Evolutionary conservation across 805 yeast genomes (phyloP), one percentile per base, ranked within the genome.

Genomic region (Schwanniomyces yamadae): DNA sequence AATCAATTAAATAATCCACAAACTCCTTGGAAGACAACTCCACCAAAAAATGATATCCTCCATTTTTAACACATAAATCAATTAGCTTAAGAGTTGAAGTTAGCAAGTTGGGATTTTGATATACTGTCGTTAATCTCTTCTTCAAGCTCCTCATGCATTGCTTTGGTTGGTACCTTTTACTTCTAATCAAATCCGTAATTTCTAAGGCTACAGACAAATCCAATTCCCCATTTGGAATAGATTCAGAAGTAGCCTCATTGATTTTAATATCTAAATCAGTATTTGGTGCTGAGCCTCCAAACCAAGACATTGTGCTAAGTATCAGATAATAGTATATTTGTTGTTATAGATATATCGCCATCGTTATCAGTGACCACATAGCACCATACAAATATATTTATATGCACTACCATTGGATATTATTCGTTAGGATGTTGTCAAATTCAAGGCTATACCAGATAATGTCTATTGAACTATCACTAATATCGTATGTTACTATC

Each of bases 151-250:
- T 67, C 90, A 91, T 84, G 19, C 95, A 87, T 37, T 83, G 91
- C 49, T 78, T 83, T 2, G 96, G 77, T 1, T 81, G 72, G 7
- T 88, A 78, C 40, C 82, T 78, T 52, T 88, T 88, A 30, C 91
- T 80, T 46, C 97, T 75, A 24, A 93, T 86, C 27, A 80, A 55
- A 57, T 93, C 99, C 33, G 95, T 84, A 36, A 91, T 76, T 54
- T 93, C 98, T 40, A 93, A 68, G 10, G 91, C 89, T 16, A 54
- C 48, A 2, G 73, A 71, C 40, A 84, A 63, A 51, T 90, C 96
- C 30, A 84, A 71, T 52, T 90, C 96, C 2, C 97, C 97, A 52
- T 83, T 79, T 4, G 97, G 97, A 30, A 90, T 83, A n/a, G 85
- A 68, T 57, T 88, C 95, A 24, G 90, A 82, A 1, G 96, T 87